Base-by-base conservation (phyloP, 2,329 filamentous ascomycete genomes). In the Escovopsis sp. region DNA sequence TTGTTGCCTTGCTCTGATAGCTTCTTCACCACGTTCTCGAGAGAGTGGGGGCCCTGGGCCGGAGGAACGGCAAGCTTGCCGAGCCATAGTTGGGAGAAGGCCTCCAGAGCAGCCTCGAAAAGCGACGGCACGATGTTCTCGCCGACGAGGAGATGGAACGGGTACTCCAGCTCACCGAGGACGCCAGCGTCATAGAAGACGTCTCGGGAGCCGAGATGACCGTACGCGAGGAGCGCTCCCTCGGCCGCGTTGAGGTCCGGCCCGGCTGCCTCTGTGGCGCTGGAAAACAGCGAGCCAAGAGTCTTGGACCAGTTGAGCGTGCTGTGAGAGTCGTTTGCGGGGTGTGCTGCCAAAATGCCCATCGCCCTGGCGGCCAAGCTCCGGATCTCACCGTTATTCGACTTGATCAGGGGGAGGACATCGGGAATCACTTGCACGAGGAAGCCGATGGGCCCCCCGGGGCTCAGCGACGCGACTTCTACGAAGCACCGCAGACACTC, bases 261-360 rank as follows among this genome's bases (percentile, higher is more conserved):
- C 0, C 65, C 66, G 12, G 58, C 49, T 0, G 56, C 53, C 11
- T 60, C 62, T 35, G 69, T 48, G 18, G 55, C 54, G 5, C 53
- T 49, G n/a, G 54, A 48, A 6, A 71, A 56, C 12, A 79, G 57
- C 0, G 56, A 48, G 13, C 54, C 43, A 17, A 75, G 37, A 4
- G 47, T 48, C 30, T 38, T 39, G n/a, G 43, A 39, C 35, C 44
- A 48, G 15, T 48, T 47, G 2, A 39, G 39, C 14, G 60, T 40
- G 2, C 35, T 39, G 5, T 54, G 48, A 0, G 57, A 44, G 2
- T 63, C 46, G 38, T 64, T 65, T 6, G 46, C 48, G 4, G 65
- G 63, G 51, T 88, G 80, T 0, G 84, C 79, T 1, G 71, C 75
- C 5, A 94, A 57, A 11, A 94, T 79, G 1, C 86, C 87, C 45